phyloP scores from a whole-genome alignment of 768 basidiomycete genomes.

The Kwoniella sp. region DNA sequence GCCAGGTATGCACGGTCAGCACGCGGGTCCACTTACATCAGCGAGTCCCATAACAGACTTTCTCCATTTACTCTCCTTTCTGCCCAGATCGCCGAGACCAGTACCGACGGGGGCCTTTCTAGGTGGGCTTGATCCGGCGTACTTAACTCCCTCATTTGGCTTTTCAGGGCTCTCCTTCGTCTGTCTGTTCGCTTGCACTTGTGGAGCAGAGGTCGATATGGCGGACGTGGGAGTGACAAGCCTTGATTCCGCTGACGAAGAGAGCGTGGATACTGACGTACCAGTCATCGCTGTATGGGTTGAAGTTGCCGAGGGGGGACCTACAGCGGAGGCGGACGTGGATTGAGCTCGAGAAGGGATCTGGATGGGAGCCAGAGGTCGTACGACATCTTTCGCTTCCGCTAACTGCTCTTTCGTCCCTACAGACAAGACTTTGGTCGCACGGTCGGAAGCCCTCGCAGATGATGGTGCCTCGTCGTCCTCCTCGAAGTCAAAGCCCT shows the following conservation, averaged over 20 bases:
- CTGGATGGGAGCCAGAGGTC: constrained; percentile 23
- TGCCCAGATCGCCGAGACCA: constrained; percentile 20
- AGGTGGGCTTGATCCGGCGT: constrained; percentile 28
- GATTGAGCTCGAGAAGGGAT: constrained; percentile 15
- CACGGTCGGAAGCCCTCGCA: background rate
- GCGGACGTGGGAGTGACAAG: constrained; percentile 22
- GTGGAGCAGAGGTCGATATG: constrained; percentile 3
- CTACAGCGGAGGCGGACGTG: background rate
- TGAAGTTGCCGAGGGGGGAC: constrained; percentile 10
- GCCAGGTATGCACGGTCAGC: too few species aligned
- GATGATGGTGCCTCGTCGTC: constrained; percentile 21
- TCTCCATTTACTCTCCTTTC: constrained; percentile 27
- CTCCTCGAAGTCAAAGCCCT: constrained; percentile 41
- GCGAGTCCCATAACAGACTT: constrained; percentile 42
- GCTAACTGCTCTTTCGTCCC: constrained; percentile 18
- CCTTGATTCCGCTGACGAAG: constrained; percentile 11
- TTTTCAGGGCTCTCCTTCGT: constrained; percentile 9
- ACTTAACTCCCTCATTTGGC: constrained; percentile 11
- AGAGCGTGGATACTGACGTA: constrained; percentile 11
- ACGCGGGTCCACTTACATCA: constrained; percentile 37
- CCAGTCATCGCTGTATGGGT: background rate
- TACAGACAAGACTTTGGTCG: constrained; percentile 15
- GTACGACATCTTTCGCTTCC: constrained; percentile 24
- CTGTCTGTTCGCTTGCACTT: constrained; percentile 4
- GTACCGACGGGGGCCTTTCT: constrained; percentile 20